Evolutionary conservation across 495 filamentous ascomycete genomes (phyloP).

Genomic region (Glarea lozoyensis): DNA sequence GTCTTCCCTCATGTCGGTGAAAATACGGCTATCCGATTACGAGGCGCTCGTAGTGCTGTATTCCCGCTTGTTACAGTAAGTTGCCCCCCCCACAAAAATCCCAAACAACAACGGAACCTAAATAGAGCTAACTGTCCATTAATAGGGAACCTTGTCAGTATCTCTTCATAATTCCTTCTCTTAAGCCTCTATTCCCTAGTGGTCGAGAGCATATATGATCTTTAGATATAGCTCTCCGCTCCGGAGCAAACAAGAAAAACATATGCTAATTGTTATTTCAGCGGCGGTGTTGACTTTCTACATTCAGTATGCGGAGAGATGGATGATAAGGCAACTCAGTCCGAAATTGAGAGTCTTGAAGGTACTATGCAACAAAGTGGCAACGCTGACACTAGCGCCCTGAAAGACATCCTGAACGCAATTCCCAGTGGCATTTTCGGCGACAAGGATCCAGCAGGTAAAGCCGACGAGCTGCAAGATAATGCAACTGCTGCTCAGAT

Average conservation of each 20-base stretch:
- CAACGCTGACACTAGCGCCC: constrained; percentile 48
- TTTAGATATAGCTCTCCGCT: too few relatives aligned
- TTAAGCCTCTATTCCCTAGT: too few relatives aligned
- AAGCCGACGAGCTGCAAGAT: constrained; percentile 54
- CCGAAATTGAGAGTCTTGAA: constrained; percentile 75
- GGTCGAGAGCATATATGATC: too few relatives aligned
- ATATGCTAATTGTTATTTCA: too few relatives aligned
- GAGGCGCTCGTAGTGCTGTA: constrained; percentile 52
- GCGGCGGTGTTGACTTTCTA: constrained; percentile 90
- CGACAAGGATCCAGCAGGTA: constrained; percentile 54
- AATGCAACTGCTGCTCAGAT: constrained; percentile 62
- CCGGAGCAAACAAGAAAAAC: too few relatives aligned
- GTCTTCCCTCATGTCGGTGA: constrained; percentile 83
- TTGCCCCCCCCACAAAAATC: not conserved
- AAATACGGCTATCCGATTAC: constrained; percentile 52
- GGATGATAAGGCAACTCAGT: constrained; percentile 80
- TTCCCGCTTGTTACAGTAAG: constrained; percentile 63
- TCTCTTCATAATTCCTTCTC: too few relatives aligned
- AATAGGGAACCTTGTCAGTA: too few relatives aligned
- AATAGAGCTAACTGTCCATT: too few relatives aligned
- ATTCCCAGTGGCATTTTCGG: constrained; percentile 71
- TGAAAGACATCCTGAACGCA: constrained; percentile 67
- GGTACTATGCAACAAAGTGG: constrained; percentile 56
- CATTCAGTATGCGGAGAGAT: constrained; percentile 87
- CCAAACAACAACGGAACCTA: too few relatives aligned